phyloP scores from a whole-genome alignment of 768 basidiomycete genomes.

The Russula sp. region DNA sequence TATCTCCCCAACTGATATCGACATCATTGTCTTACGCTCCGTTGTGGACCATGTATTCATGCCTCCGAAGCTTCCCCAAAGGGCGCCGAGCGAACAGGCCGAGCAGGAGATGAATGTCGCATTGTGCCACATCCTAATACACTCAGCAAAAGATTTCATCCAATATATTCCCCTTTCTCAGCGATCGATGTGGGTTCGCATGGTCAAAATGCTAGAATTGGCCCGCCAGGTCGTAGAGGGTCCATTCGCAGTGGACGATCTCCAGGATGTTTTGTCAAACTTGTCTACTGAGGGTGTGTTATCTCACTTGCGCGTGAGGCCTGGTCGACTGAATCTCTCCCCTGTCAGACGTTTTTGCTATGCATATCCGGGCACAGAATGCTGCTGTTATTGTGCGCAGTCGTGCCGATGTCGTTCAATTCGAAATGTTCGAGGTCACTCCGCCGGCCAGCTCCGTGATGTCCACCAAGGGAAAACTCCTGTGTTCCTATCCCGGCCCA shows the following conservation, averaged over 20 bases:
- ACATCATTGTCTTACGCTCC: background rate
- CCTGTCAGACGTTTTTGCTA: conserved; percentile 3
- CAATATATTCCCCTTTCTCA: background rate
- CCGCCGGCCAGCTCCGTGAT: conserved; percentile 35
- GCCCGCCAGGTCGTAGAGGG: no score
- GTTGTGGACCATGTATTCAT: conserved; percentile 10
- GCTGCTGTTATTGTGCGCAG: conserved; percentile 5
- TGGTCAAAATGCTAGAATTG: conserved; percentile 5
- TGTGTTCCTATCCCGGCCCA: conserved; percentile 42
- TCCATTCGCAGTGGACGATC: background rate
- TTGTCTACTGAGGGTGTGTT: background rate
- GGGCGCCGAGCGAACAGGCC: background rate
- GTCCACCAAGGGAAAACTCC: conserved; percentile 36
- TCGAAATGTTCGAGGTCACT: conserved; percentile 41
- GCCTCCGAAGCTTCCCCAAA: conserved; percentile 14
- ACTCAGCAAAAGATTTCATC: background rate
- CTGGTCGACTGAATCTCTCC: background rate
- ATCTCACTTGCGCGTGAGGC: background rate
- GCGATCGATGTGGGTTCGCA: background rate
- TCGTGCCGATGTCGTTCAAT: background rate
- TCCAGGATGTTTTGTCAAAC: background rate
- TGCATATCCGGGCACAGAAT: conserved; percentile 12
- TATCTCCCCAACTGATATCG: no score
- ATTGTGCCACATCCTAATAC: conserved; percentile 7
- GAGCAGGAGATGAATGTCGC: background rate